Percentiles rank a stretch among this genome's conserved stretches.
Conservation (phyloP, 2,329 filamentous ascomycete genomes). For the Davidsoniella neocaledoniae region DNA sequence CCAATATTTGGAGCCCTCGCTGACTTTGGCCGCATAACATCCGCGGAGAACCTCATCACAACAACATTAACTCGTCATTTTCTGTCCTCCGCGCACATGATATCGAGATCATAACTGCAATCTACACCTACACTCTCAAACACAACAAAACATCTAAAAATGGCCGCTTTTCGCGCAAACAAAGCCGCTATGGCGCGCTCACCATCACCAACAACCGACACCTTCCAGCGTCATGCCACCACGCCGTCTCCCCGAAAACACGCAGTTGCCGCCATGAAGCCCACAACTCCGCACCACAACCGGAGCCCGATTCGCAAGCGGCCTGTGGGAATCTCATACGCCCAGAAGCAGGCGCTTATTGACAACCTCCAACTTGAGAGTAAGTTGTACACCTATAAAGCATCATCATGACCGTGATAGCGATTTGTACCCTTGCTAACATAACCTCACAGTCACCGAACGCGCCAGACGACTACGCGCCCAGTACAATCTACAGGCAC, state of each 20-base stretch:
- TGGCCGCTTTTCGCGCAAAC: constrained; percentile 30
- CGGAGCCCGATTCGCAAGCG: constrained; percentile 48
- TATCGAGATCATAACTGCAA: not conserved
- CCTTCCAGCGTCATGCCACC: constrained; percentile 14
- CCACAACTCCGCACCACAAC: constrained; percentile 23
- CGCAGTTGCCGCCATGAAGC: constrained; percentile 13
- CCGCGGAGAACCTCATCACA: not conserved
- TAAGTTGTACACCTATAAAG: constrained; percentile 27
- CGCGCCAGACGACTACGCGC: constrained; percentile 73
- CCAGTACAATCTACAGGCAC: constrained; percentile 76
- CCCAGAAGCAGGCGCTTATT: constrained; percentile 72
- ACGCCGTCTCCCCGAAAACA: constrained; percentile 20
- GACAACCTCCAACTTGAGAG: constrained; percentile 82
- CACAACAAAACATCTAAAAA: constrained; percentile 16
- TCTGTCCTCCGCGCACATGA: not conserved
- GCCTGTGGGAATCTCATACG: constrained; percentile 42
- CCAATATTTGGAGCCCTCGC: not conserved
- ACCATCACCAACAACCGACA: constrained; percentile 21
- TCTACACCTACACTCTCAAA: not conserved
- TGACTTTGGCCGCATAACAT: not conserved
- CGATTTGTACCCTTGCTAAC: constrained; percentile 3
- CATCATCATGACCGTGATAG: not conserved
- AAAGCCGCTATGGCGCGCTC: constrained; percentile 15
- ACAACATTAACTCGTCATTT: not conserved
- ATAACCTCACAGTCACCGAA: constrained; percentile 50